Percentiles rank a stretch among this genome's conserved stretches.
Conservation (phyloP, 352 stramenopile genomes). For the Phytophthora tentaculata region DNA sequence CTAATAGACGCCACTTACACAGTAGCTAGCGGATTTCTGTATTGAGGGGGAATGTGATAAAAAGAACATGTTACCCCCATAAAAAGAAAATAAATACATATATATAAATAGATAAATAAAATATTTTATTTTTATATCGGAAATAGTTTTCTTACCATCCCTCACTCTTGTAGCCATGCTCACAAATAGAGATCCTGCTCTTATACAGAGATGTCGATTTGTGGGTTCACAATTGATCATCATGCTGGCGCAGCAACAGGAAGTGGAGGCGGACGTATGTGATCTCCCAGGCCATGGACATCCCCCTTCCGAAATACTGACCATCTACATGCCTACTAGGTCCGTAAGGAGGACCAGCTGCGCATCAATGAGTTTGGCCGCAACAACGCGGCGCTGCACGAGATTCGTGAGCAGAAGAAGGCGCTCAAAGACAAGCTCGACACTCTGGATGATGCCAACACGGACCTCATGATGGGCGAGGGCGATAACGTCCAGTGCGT, state of each 20-base stretch:
- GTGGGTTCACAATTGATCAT: conserved; percentile 21
- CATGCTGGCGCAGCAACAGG: conserved; percentile 83
- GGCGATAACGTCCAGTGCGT: conserved; percentile 83
- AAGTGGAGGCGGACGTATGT: conserved; percentile 85
- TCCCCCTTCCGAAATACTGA: conserved; percentile 1
- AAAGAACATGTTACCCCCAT: too few relatives aligned
- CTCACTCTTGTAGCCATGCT: too few relatives aligned
- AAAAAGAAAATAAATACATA: too few relatives aligned
- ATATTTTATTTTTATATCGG: too few relatives aligned
- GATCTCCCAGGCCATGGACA: neutral
- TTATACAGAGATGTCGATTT: conserved; percentile 35
- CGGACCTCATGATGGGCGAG: conserved; percentile 97
- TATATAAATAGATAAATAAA: too few relatives aligned
- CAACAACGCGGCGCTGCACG: conserved; percentile 94
- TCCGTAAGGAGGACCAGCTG: conserved; percentile 96
- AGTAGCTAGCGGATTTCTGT: too few relatives aligned
- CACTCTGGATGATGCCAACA: conserved; percentile 96
- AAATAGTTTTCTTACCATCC: too few relatives aligned
- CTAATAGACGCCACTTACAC: too few relatives aligned
- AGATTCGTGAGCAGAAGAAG: conserved; percentile 92
- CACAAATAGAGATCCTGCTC: too few relatives aligned
- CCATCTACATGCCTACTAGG: conserved; percentile 54
- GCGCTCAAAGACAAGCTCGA: conserved; percentile 95
- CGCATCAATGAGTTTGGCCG: conserved; percentile 98
- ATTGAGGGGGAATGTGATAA: too few relatives aligned